Percentiles rank a stretch among this genome's conserved stretches.
phyloP scores from a whole-genome alignment of 1,284 basidiomycete genomes.

The Mycosarcoma maydis region DNA sequence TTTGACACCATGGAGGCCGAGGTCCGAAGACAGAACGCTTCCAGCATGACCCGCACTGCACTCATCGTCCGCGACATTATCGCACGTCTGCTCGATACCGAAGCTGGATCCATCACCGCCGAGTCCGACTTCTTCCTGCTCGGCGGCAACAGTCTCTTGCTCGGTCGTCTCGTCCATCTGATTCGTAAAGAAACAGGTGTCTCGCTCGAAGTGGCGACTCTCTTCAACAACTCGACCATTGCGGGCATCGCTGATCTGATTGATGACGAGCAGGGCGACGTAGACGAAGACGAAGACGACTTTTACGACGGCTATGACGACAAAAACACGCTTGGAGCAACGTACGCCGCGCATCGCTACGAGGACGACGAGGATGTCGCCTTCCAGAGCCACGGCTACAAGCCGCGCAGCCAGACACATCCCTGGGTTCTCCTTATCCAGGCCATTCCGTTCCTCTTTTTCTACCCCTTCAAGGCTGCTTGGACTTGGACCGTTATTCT shows the following conservation, averaged over 20 bases:
- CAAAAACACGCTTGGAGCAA: constrained; percentile 53
- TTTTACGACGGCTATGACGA: constrained; percentile 63
- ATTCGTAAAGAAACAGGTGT: constrained; percentile 66
- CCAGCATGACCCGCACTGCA: constrained; percentile 64
- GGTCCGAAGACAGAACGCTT: constrained; percentile 65
- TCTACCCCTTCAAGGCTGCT: constrained; percentile 66
- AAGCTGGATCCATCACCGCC: constrained; percentile 65
- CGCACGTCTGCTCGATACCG: constrained; percentile 64
- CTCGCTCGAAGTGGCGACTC: constrained; percentile 63
- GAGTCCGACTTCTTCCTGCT: constrained; percentile 67
- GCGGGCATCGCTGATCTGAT: constrained; percentile 63
- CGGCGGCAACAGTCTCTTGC: constrained; percentile 65
- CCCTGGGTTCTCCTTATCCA: constrained; percentile 64
- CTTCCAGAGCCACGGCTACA: constrained; percentile 63
- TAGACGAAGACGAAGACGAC: constrained; percentile 57
- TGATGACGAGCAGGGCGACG: constrained; percentile 60
- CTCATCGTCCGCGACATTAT: constrained; percentile 65
- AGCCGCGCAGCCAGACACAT: constrained; percentile 63
- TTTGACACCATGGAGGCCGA: constrained; percentile 67
- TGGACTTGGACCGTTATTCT: constrained; percentile 67
- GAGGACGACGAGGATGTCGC: constrained; percentile 61
- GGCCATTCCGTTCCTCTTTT: constrained; percentile 63
- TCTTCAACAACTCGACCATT: constrained; percentile 66
- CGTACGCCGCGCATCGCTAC: constrained; percentile 63
- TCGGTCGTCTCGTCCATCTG: constrained; percentile 64